These are phyloP conservation scores for Fusarium veterinarium DNA, from an alignment of 2,329 filamentous ascomycete genomes.

Conservation along the genomic window DNA sequence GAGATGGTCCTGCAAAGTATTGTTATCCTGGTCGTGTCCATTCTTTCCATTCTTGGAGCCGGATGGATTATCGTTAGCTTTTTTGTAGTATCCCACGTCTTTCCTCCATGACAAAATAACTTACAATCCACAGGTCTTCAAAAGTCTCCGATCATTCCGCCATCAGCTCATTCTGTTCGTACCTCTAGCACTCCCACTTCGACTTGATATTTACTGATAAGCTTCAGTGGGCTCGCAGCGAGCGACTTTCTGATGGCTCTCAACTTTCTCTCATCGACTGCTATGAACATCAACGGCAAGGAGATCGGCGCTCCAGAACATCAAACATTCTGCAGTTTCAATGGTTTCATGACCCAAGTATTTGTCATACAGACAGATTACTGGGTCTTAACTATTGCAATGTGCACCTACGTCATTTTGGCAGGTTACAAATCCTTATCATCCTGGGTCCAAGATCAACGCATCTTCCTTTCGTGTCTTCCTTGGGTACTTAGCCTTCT, in stretches of 20 bases:
- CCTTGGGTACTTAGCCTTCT: background rate
- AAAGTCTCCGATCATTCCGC: background rate
- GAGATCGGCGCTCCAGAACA: background rate
- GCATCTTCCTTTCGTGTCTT: background rate
- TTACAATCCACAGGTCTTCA: background rate
- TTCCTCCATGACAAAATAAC: background rate
- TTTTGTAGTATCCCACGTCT: background rate
- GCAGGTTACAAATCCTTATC: background rate
- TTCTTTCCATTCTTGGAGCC: background rate
- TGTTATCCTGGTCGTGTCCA: background rate
- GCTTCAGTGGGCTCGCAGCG: rapidly evolving
- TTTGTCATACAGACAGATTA: background rate
- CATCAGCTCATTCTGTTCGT: background rate
- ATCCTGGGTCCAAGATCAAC: background rate
- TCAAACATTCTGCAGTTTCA: background rate
- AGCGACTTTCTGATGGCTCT: background rate
- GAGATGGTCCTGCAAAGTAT: background rate
- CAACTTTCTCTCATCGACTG: background rate
- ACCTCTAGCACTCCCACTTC: rapidly evolving
- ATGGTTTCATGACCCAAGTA: background rate
- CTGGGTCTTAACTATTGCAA: background rate
- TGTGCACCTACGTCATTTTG: background rate
- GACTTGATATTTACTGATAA: background rate
- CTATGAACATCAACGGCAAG: background rate
- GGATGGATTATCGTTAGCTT: background rate